Evolutionary conservation across 2,329 filamentous ascomycete genomes (phyloP).

Genomic region (Diaporthe destruens): DNA sequence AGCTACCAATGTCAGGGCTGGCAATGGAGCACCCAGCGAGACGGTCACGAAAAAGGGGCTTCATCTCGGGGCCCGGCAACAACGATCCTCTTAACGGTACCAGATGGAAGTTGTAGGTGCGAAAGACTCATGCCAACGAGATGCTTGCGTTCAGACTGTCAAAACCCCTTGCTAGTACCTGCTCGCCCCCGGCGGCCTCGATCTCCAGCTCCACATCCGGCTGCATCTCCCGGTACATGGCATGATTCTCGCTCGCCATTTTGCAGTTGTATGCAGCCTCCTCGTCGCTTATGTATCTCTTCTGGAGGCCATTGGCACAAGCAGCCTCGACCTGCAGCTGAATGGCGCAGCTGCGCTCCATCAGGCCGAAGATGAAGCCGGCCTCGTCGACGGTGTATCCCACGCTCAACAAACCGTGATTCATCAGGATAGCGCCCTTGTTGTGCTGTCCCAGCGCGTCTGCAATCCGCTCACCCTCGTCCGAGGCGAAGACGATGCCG

Average conservation of each 20-base stretch:
- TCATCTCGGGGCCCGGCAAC: background rate
- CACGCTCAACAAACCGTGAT: constrained; percentile 79
- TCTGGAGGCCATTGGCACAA: constrained; percentile 57
- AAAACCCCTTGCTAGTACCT: constrained; percentile 47
- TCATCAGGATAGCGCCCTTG: constrained; percentile 75
- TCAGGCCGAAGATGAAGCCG: constrained; percentile 75
- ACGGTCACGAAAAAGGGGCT: background rate
- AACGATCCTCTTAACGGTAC: too few species aligned
- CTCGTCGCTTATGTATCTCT: constrained; percentile 55
- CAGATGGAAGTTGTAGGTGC: too few species aligned
- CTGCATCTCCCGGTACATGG: constrained; percentile 61
- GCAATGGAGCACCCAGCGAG: background rate
- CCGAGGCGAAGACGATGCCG: constrained; percentile 66
- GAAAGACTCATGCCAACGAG: background rate
- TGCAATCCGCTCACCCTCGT: constrained; percentile 76
- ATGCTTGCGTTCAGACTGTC: constrained; percentile 41
- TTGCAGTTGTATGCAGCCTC: constrained; percentile 56
- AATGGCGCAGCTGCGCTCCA: constrained; percentile 77
- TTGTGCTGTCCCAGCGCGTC: constrained; percentile 68
- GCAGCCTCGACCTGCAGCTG: constrained; percentile 79
- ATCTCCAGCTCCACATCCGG: constrained; percentile 61
- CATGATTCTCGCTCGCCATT: constrained; percentile 61
- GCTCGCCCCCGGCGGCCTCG: constrained; percentile 54
- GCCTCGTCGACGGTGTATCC: constrained; percentile 81
- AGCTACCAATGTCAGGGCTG: background rate